Conservation (phyloP, 106 monocot genomes). For the Apostasia shenzhenica region DNA sequence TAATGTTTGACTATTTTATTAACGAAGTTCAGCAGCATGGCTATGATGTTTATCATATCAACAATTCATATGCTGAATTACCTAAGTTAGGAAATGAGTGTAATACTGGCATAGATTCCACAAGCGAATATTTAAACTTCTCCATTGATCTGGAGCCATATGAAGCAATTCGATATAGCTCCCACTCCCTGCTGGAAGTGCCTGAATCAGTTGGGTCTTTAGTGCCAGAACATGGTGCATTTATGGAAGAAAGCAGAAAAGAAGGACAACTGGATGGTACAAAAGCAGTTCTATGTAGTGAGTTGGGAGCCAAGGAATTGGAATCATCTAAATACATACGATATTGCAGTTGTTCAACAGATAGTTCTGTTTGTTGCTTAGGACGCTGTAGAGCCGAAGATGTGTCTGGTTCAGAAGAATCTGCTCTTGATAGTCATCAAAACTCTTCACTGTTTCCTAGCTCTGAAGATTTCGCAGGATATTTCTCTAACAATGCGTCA, state of each 20-base stretch:
- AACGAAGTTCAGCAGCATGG: constrained; percentile 2
- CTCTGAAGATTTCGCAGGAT: constrained; percentile 1
- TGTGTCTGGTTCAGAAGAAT: constrained; percentile 14
- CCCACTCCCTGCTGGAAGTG: constrained; percentile 4
- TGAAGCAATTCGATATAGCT: constrained; percentile 17
- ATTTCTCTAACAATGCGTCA: constrained; percentile 8
- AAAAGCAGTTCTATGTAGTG: constrained; percentile 14
- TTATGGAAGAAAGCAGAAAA: constrained; percentile 14
- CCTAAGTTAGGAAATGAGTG: constrained; percentile 12
- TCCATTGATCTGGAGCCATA: constrained; percentile 23
- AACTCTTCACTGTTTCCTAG: constrained; percentile 1
- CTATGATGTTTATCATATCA: not conserved
- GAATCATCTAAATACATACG: constrained; percentile 1
- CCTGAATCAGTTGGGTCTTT: not conserved
- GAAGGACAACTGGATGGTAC: constrained; percentile 24
- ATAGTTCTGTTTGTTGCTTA: constrained; percentile 22
- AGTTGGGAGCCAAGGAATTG: constrained; percentile 21
- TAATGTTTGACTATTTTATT: not conserved
- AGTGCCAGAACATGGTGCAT: constrained; percentile 10
- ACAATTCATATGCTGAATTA: not conserved
- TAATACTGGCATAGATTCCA: not conserved
- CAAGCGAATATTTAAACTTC: constrained; percentile 6
- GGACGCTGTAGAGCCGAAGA: constrained; percentile 28
- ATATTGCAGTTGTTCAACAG: constrained; percentile 29
- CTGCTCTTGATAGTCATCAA: not conserved